Conservation (phyloP, 2,329 filamentous ascomycete species). For the Bipolaris zeicola region DNA sequence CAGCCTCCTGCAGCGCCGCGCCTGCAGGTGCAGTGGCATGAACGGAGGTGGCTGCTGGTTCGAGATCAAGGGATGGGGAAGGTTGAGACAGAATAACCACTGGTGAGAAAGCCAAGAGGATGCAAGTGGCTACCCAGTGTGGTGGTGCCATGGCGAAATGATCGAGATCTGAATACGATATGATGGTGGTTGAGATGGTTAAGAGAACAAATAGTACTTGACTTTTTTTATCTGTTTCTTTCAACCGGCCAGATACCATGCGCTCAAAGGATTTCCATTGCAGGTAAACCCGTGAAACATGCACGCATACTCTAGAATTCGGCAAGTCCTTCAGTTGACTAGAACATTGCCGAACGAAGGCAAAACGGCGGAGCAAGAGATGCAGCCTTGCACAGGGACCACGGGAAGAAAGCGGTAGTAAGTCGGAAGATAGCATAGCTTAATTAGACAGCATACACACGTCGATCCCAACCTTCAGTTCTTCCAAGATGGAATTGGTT, state of each 20-base stretch:
- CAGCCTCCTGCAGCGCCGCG: conserved; percentile 7
- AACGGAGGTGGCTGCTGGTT: conserved; percentile 6
- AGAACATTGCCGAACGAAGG: neutral
- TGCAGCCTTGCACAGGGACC: neutral
- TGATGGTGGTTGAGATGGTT: neutral
- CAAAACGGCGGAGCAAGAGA: neutral
- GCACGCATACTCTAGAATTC: neutral
- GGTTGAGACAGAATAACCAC: neutral
- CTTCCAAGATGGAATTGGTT: neutral
- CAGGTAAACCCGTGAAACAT: neutral
- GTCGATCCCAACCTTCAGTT: neutral
- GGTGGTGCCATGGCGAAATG: neutral
- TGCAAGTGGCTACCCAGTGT: conserved; percentile 1
- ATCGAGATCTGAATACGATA: neutral
- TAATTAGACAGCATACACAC: neutral
- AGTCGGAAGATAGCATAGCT: neutral
- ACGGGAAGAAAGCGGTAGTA: neutral
- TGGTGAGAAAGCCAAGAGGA: conserved; percentile 1
- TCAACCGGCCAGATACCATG: neutral
- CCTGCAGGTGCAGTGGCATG: neutral
- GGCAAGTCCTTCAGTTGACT: neutral
- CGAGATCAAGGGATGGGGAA: neutral
- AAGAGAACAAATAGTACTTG: neutral
- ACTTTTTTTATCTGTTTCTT: neutral
- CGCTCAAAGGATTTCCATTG: neutral